These are phyloP conservation scores for Vigna trinervia DNA, from an alignment of 306 rosid genomes.

Conservation along the genomic window DNA sequence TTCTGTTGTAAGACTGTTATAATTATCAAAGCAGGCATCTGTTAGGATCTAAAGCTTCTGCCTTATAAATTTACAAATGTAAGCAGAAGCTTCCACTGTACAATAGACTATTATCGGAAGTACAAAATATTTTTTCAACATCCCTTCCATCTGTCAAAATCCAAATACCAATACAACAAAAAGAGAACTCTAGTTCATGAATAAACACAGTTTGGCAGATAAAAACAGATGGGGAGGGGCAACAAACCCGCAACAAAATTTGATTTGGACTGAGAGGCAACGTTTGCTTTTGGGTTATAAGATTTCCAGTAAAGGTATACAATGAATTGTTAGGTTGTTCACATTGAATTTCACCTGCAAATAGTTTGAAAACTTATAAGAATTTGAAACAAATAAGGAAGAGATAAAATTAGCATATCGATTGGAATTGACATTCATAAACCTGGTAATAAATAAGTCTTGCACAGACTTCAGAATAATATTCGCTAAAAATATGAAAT, in stretches of 20 bases:
- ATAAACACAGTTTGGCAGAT: constrained; percentile 35
- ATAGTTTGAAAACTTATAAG: constrained; percentile 31
- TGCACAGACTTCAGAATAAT: constrained; percentile 17
- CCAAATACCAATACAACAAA: background rate
- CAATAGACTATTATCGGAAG: background rate
- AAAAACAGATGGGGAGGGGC: constrained; percentile 18
- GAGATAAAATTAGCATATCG: constrained; percentile 14
- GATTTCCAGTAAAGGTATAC: constrained; percentile 93
- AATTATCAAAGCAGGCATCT: background rate
- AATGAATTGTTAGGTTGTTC: constrained; percentile 97
- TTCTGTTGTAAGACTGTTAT: background rate
- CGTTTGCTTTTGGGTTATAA: constrained; percentile 79
- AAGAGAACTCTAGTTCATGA: background rate
- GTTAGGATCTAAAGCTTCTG: background rate
- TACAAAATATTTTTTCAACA: background rate
- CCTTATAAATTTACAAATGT: background rate
- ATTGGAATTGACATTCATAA: constrained; percentile 22
- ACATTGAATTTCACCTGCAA: constrained; percentile 93
- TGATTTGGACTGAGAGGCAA: constrained; percentile 87
- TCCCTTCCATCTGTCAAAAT: background rate
- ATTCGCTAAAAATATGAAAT: background rate
- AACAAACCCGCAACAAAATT: constrained; percentile 78
- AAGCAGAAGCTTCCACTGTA: background rate
- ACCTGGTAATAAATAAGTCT: constrained; percentile 13
- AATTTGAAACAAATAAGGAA: constrained; percentile 21